Evolutionary conservation across 257 asterid species (phyloP).

Genomic region (Capsicum chinense): DNA sequence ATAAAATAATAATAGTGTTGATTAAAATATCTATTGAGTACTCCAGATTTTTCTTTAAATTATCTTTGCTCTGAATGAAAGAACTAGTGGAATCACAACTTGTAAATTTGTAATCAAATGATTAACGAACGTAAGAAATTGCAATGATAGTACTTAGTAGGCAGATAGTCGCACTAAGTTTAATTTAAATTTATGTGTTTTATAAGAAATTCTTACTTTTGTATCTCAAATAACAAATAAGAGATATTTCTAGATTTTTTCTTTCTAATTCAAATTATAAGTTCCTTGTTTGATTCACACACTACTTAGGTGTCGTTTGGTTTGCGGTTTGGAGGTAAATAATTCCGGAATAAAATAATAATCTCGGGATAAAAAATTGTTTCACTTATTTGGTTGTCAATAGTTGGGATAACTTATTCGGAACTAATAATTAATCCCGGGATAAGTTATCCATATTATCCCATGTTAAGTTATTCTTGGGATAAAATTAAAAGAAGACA

Average conservation of each 20-base stretch:
- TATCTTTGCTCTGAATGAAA: background rate
- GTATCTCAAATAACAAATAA: no score
- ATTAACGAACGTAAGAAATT: background rate
- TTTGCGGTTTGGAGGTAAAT: no score
- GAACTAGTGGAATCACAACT: background rate
- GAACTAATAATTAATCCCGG: no score
- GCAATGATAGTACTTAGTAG: background rate
- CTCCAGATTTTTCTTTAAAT: background rate
- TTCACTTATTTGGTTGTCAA: no score
- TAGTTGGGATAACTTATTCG: no score
- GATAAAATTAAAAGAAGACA: no score
- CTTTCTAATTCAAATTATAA: background rate
- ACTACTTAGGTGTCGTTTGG: background rate
- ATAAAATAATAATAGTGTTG: background rate
- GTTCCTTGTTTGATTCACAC: background rate
- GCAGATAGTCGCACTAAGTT: background rate
- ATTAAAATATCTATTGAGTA: conserved; percentile 12
- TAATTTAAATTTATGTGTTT: background rate
- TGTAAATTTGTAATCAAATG: background rate
- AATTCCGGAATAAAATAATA: no score
- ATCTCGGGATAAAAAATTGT: no score
- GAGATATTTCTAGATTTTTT: no score
- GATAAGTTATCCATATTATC: no score
- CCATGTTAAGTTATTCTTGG: no score
- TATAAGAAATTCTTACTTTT: background rate